Base-by-base conservation (phyloP, 257 asterid genomes). In the Nicotiana benthamiana region DNA sequence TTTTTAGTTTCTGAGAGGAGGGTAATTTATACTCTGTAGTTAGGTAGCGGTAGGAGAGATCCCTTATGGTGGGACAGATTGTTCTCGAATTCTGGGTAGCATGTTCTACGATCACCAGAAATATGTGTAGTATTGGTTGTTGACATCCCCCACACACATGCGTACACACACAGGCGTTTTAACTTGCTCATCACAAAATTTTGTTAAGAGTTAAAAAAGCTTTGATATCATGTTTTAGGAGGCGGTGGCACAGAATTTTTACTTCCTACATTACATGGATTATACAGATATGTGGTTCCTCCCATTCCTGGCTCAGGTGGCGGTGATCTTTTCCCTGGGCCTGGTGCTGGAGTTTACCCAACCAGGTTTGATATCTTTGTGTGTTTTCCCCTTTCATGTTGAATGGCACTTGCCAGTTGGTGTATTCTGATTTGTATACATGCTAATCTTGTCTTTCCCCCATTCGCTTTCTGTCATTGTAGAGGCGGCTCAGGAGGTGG, bases 281-380 rank as follows among this genome's bases (percentile, higher is more conserved):
- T 82, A 53, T 80, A 52, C 83, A 87, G 97, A 28, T 87, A 48
- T 77, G n/a, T 82, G 64, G 89, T 88, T 82, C 97, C 95, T 83
- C 91, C 91, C 48, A 28, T 89, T 81, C 86, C 88, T 74, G 86
- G 70, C 74, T 72, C 65, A 77, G 94, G 90, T 8, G 85, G 89
- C 46, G 77, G 87, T n/a, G 97, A 92, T 81, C 83, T 89, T 70
- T 75, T 87, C 59, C 93, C 94, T 26, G 97, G 93, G 72, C 90
- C 92, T 70, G 95, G 91, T 48, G 94, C 96, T 64, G 97, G 98
- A 81, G 80, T 89, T 83, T 92, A 88, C 53, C 98, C 98, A n/a
- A 62, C 83, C 51, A 93, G 98, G 97, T 92, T 74, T 60, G 57
- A 18, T 72, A 27, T 17, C 57, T 32, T 81, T 70, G 54, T 16